Base-by-base conservation (phyloP, 164 flowering plant genomes). In the Magnolia officinalis region DNA sequence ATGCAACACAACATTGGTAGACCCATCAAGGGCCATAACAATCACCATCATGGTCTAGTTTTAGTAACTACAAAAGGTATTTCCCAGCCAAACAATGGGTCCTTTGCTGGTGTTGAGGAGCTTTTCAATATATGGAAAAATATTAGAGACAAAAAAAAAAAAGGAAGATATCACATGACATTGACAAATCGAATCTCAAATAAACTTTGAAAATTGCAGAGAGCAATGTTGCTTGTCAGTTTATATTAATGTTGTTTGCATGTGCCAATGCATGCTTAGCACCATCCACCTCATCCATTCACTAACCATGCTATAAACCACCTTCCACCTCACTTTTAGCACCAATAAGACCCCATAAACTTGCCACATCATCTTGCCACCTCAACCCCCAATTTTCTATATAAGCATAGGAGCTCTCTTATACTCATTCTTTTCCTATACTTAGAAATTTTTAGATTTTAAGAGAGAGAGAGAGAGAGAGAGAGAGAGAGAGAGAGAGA, bases 11-110 rank as follows among this genome's bases (percentile, higher is more conserved):
- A 98, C 98, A 87, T 96, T 96, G 63, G 99, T 96, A 23, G 98
- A 96, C 31, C 99, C 99, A 21, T 98, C 99, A 24, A 96, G 90
- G 70, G 98, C 99, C 98, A 96, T 94, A 74, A 96, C 97, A 84
- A 88, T 83, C 71, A 92, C 98, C 98, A 96, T 96, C 10, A 98
- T 98, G 80, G 81, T 92, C 98, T 92, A 90, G 87, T 74, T 90
- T 96, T 13, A 96, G 74, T 52, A 96, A 81, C 24, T 94, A 90
- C 68, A 94, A 82, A 45, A 94, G 85, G 82, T 91, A 89, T 64
- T 86, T 90, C 76, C 98, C 99, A 67, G 98, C 98, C 63, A 92
- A 82, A 75, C 86, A 96, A 76, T 66, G 91, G 26, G 26, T 26
- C 26, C 26, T 26, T 26, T 1, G 99, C 99, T 70, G 99, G 98